Evolutionary conservation across 352 stramenopile species (phyloP), one percentile per base, ranked within the genome.

Genomic region (Phytophthora ohioensis): DNA sequence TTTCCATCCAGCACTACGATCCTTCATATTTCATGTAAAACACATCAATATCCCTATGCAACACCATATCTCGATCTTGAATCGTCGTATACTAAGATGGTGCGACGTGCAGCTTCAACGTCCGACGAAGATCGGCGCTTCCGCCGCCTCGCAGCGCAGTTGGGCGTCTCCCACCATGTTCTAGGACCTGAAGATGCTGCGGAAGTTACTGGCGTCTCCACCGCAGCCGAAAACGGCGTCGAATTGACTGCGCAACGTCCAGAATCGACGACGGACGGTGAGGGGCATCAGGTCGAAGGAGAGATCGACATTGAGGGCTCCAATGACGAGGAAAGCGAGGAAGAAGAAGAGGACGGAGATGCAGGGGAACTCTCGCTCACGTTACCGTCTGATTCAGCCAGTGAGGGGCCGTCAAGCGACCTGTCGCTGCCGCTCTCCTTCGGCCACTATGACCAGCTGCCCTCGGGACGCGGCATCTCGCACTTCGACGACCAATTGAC

Each of bases 401-500:
- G 77, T 63, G 85, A 93, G 72, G 87, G 82, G 13, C 61, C 85
- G 39, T 92, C 84, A 32, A 93, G 85, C 58, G 85, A 93, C 15
- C 71, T 93, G 47, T 93, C 84, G 45, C 65, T 93, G 43, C 84
- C 85, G 31, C 81, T 77, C 12, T 93, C 85, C 12, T 90, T 93
- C 61, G 85, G 85, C 1, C 78, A 88, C 17, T 91, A 90, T 56
- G 82, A 88, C 54, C 39, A 64, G 41, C 71, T 78, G 12, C 47
- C 55, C 2, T 53, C 49, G 8, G 67, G 74, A 5, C 55, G 59
- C 15, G 64, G 72, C 13, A 66, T 86, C 46, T 85, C 77, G 36
- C 76, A 79, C 12, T 91, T 91, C 45, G 85, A 93, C 68, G 84
- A 91, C 55, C 82, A 91, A 54, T 66, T 92, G 48, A 36, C 46